A percentile compares a stretch with the other conserved stretches of the same genome.
These are phyloP conservation scores for Papiliotrema laurentii DNA, from an alignment of 1,284 basidiomycete species.

Conservation along the genomic window DNA sequence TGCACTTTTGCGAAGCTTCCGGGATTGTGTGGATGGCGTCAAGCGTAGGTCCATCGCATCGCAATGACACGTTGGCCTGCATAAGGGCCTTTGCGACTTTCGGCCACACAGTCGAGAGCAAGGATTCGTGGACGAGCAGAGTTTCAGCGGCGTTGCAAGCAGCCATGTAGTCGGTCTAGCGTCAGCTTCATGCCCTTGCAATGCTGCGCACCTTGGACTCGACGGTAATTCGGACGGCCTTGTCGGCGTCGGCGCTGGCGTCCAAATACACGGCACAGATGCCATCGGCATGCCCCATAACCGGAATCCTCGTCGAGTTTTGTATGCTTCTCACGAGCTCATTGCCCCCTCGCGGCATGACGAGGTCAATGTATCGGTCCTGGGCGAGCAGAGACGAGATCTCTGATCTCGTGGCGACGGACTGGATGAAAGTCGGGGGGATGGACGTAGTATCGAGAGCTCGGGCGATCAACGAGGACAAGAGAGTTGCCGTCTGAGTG, in stretches of 20 bases:
- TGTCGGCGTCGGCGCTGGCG: constrained; percentile 68
- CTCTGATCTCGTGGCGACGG: constrained; percentile 87
- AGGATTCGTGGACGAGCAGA: constrained; percentile 71
- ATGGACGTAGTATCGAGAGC: constrained; percentile 71
- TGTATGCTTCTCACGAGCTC: constrained; percentile 85
- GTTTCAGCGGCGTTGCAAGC: constrained; percentile 95
- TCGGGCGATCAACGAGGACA: constrained; percentile 72
- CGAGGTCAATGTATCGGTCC: constrained; percentile 91
- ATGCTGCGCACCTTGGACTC: constrained; percentile 75
- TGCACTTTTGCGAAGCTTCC: constrained; percentile 52
- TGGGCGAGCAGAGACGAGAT: constrained; percentile 79
- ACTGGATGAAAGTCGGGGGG: constrained; percentile 79
- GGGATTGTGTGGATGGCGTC: constrained; percentile 49
- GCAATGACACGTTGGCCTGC: constrained; percentile 64
- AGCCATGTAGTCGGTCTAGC: constrained; percentile 85
- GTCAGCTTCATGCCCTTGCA: not conserved
- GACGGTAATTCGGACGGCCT: constrained; percentile 73
- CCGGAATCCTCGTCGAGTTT: constrained; percentile 84
- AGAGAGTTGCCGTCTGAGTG: constrained; percentile 65
- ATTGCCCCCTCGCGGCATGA: constrained; percentile 94
- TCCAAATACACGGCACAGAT: constrained; percentile 88
- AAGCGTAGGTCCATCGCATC: constrained; percentile 69
- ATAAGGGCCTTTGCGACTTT: constrained; percentile 70
- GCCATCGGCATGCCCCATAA: constrained; percentile 99
- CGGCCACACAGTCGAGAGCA: constrained; percentile 72